Base-by-base conservation (phyloP, 2,329 filamentous ascomycete species). In the Arthroderma uncinatum region DNA sequence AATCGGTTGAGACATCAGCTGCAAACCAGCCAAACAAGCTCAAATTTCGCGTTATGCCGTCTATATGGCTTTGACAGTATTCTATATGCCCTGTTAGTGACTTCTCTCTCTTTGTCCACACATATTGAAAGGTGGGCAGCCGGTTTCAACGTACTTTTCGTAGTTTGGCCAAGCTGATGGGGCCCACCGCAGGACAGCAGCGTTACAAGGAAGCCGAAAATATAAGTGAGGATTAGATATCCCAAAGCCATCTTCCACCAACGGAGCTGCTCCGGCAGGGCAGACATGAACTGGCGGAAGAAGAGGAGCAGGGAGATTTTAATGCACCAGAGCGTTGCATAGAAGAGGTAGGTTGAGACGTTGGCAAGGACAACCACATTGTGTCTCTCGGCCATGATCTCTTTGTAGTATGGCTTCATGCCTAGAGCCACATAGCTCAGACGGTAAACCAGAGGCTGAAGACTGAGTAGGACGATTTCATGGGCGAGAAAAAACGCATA, bases 1-100 rank as follows among this genome's bases (percentile, higher is more conserved):
- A 25, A 9, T 67, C 64, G 3, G 64, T 63, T 2, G 62, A 19
- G 9, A 66, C 62, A 36, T 67, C 65, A 12, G 63, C 61, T 1
- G 58, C 58, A 5, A 57, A 57, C 25, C 30, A 25, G 8, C 56
- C 56, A 9, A 54, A 57, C n/a, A 57, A 39, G 30, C 56, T 57
- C 10, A 54, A 4, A 62, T 65, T 55, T 25, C 59, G 37, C 10
- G 56, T 57, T 25, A 57, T 30, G 14, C 25, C 47, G 5, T 54
- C 50, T 5, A 16, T 9, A 25, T 23, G 56, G 3, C 39, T 28
- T n/a, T 37, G 28, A 21, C 56, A 57, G 37, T 54, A 57, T 36
- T 16, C 56, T 57, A 54, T 19, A 2, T 2, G 39, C 28, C 23
- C 2, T 9, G 28, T 54, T 42, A 50, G 47, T n/a, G n/a, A 33